A percentile compares a stretch with the other conserved stretches of the same genome.
Conservation (phyloP, 345 rosid species). For the Combretum micranthum region DNA sequence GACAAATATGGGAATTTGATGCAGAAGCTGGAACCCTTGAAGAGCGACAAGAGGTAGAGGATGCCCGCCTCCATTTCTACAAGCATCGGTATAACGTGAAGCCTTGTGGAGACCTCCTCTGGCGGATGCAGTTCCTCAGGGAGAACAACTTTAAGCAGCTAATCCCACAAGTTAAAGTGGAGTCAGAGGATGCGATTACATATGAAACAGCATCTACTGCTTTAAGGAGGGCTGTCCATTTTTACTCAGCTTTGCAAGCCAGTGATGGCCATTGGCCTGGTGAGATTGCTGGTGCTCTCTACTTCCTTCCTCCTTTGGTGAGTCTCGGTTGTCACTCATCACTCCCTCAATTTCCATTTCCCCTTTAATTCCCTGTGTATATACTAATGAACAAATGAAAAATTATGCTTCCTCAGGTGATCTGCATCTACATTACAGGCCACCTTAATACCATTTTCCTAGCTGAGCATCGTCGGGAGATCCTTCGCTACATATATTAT, state of each 20-base stretch:
- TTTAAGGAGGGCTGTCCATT: slow-evolving; percentile 21
- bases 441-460: slow-evolving; percentile 24
- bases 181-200: slow-evolving; percentile 23
- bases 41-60: slow-evolving; percentile 12
- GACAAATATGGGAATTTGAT: slow-evolving; percentile 25
- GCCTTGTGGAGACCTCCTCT: slow-evolving; percentile 20
- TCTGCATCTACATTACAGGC: slow-evolving; percentile 31
- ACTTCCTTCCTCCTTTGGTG: slow-evolving; percentile 25
- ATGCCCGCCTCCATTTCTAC: slow-evolving; percentile 20
- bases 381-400: too few species aligned
- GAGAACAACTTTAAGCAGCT: slow-evolving; percentile 26
- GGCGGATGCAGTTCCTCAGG: slow-evolving; percentile 23
- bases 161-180: slow-evolving; percentile 19
- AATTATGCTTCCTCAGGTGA: slow-evolving; percentile 13
- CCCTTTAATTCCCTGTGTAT: too few species aligned
- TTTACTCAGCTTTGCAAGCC: slow-evolving; percentile 34
- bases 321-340: too few species aligned
- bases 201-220: slow-evolving; percentile 17
- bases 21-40: slow-evolving; percentile 14
- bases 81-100: slow-evolving; percentile 14
- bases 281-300: slow-evolving; percentile 30
- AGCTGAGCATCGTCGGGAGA: slow-evolving; percentile 21
- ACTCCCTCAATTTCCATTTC: too few species aligned
- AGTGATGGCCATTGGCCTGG: slow-evolving; percentile 36
- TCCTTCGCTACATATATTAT: slow-evolving; percentile 27